Conservation (phyloP, 805 yeast species). For the Starmera dryadoides region DNA sequence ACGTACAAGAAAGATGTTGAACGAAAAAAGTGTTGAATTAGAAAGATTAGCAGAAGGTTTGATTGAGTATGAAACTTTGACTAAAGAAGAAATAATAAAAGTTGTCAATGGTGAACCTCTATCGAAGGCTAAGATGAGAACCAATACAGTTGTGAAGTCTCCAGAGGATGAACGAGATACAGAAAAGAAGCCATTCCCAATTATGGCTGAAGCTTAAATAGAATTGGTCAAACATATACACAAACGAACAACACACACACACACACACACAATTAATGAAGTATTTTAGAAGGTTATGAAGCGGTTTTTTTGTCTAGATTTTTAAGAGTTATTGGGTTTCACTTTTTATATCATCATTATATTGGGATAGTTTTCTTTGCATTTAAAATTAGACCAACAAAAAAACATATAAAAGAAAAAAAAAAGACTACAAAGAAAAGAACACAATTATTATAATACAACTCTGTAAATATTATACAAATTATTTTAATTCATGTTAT, state of each 20-base stretch:
- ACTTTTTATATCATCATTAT: not conserved
- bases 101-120: constrained; percentile 76
- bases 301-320: not conserved
- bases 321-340: not conserved
- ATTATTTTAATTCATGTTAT: not conserved
- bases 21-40: constrained; percentile 59
- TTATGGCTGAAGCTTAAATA: constrained; percentile 17
- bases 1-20: constrained; percentile 66
- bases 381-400: too few species aligned
- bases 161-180: constrained; percentile 36
- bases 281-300: not conserved
- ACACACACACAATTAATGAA: not conserved
- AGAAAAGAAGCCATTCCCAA: constrained; percentile 23
- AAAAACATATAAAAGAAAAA: too few species aligned
- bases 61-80: constrained; percentile 91
- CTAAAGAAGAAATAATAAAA: constrained; percentile 82
- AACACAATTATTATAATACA: not conserved
- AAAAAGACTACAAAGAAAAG: not conserved
- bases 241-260: not conserved
- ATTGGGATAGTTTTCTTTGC: too few species aligned
- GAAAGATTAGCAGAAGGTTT: constrained; percentile 88
- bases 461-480: not conserved
- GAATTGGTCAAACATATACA: not conserved
- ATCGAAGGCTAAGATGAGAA: constrained; percentile 56
- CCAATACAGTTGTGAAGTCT: constrained; percentile 69